phyloP scores from a whole-genome alignment of 768 basidiomycete genomes.

The Cantharellus cinnabarinus region DNA sequence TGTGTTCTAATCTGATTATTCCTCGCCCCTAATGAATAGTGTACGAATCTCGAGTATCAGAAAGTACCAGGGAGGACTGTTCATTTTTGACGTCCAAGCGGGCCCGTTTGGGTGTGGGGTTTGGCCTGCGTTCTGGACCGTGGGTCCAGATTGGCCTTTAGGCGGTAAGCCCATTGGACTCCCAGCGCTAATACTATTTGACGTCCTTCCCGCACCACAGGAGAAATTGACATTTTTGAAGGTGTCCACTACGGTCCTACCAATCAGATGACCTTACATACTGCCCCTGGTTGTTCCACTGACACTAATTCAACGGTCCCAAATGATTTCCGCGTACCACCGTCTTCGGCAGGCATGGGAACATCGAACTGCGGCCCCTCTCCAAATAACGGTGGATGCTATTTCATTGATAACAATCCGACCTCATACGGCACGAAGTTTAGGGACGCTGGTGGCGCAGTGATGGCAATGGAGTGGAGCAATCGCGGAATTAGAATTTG shows the following conservation, averaged over 20 bases:
- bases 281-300: slow-evolving; percentile 2
- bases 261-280: slow-evolving; percentile 9
- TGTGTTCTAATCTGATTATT: background rate
- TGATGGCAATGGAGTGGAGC: slow-evolving; percentile 18
- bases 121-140: slow-evolving; percentile 14
- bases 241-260: slow-evolving; percentile 8
- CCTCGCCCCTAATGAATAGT: slow-evolving; percentile 6
- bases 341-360: background rate
- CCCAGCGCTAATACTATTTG: background rate
- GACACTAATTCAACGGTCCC: background rate
- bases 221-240: slow-evolving; percentile 10
- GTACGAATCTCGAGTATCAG: slow-evolving; percentile 50
- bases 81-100: slow-evolving; percentile 48
- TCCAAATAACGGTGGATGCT: slow-evolving; percentile 14
- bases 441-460: slow-evolving; percentile 17
- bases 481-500: slow-evolving; percentile 8
- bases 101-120: slow-evolving; percentile 53
- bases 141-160: slow-evolving; percentile 32
- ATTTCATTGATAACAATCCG: slow-evolving; percentile 13
- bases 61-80: slow-evolving; percentile 39
- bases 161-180: slow-evolving; percentile 15
- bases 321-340: background rate
- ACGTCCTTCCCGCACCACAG: background rate
- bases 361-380: background rate
- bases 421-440: background rate